Conservation (phyloP, 2,329 filamentous ascomycete genomes). For the Pseudopithomyces maydicus region DNA sequence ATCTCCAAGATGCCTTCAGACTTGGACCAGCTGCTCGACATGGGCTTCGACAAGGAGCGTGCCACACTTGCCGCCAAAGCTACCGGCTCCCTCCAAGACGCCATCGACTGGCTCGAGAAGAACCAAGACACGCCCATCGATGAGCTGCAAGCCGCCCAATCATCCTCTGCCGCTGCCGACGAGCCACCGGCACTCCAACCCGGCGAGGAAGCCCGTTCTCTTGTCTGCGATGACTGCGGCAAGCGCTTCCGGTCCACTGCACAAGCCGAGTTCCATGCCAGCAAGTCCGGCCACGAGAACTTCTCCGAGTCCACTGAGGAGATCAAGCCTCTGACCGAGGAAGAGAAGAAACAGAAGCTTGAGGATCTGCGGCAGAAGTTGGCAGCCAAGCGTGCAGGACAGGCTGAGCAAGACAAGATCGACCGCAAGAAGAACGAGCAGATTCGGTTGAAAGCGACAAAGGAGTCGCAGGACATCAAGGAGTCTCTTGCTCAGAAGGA, state of each 20-base stretch:
- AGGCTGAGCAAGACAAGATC: slow-evolving; percentile 75
- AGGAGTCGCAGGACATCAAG: slow-evolving; percentile 85
- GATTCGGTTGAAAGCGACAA: slow-evolving; percentile 84
- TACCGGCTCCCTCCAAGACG: slow-evolving; percentile 79
- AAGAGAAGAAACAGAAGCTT: slow-evolving; percentile 83
- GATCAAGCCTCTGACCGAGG: slow-evolving; percentile 86
- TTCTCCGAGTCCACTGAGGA: slow-evolving; percentile 95
- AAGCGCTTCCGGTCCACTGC: slow-evolving; percentile 85
- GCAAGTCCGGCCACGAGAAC: slow-evolving; percentile 87
- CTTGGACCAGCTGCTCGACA: slow-evolving; percentile 65
- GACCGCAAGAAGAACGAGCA: slow-evolving; percentile 85
- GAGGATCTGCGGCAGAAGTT: slow-evolving; percentile 74
- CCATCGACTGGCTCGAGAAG: slow-evolving; percentile 91
- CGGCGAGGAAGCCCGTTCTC: slow-evolving; percentile 74
- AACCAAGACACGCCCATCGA: slow-evolving; percentile 88
- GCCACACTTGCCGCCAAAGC: slow-evolving; percentile 85
- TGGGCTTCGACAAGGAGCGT: slow-evolving; percentile 82
- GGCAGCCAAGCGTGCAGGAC: slow-evolving; percentile 71
- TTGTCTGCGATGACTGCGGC: slow-evolving; percentile 93
- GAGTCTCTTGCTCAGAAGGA: slow-evolving; percentile 88
- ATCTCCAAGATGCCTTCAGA: slow-evolving; percentile 55
- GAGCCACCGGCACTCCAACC: slow-evolving; percentile 70
- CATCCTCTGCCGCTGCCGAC: slow-evolving; percentile 43
- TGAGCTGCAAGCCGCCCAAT: slow-evolving; percentile 66
- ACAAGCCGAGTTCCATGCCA: slow-evolving; percentile 87